These are phyloP conservation scores for Linderniella brevidens DNA, from an alignment of 257 asterid genomes.

Conservation along the genomic window DNA sequence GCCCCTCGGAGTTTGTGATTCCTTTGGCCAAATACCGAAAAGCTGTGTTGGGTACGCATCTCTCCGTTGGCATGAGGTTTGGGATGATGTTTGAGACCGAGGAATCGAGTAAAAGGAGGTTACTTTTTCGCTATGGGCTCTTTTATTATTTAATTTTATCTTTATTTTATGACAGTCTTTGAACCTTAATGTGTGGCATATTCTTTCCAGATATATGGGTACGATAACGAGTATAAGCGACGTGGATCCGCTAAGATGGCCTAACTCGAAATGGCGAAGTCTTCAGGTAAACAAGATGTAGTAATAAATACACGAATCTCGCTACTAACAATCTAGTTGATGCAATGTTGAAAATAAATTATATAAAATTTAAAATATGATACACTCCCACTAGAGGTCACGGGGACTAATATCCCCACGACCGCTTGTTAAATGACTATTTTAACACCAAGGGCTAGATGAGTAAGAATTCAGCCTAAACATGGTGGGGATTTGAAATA, in stretches of 20 bases:
- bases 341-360: too few relatives aligned
- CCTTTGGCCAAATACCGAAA: conserved; percentile 63
- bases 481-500: too few relatives aligned
- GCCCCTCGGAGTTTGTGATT: conserved; percentile 86
- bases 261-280: conserved; percentile 89
- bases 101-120: conserved; percentile 89
- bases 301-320: too few relatives aligned
- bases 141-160: background rate
- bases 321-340: too few relatives aligned
- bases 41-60: conserved; percentile 54
- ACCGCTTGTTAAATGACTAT: too few relatives aligned
- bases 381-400: too few relatives aligned
- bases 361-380: too few relatives aligned
- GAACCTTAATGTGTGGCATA: background rate
- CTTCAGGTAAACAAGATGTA: conserved; percentile 42
- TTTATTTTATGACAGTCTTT: background rate
- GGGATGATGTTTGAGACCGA: conserved; percentile 99
- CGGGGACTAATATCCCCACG: too few relatives aligned
- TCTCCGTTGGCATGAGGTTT: conserved; percentile 79
- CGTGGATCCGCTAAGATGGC: conserved; percentile 88
- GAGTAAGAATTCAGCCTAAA: too few relatives aligned
- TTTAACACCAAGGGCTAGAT: too few relatives aligned
- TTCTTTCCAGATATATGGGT: conserved; percentile 64
- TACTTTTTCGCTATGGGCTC: background rate
- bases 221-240: conserved; percentile 63